Evolutionary conservation across 257 asterid species (phyloP).

Genomic region (Salvia rosmarinus): DNA sequence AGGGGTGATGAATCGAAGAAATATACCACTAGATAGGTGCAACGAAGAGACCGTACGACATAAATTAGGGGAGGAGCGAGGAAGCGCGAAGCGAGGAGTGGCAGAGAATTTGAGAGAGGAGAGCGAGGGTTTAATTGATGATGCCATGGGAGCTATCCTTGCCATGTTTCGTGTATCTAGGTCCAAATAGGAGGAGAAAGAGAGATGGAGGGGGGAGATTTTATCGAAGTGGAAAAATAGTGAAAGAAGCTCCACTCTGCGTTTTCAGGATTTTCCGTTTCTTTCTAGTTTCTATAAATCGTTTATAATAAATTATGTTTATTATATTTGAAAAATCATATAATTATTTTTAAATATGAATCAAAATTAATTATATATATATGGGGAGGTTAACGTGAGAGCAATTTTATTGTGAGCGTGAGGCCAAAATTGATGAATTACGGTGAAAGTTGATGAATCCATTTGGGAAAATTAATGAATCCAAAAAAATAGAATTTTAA

Average conservation of each 20-base stretch:
- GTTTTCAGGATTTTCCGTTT: conserved; percentile 25
- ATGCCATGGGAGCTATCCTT: conserved; percentile 85
- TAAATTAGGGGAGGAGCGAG: conserved; percentile 40
- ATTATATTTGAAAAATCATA: too few species aligned
- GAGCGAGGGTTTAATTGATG: conserved; percentile 78
- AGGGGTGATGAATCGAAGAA: too few species aligned
- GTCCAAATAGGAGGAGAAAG: conserved; percentile 3
- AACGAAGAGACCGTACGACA: conserved; percentile 40
- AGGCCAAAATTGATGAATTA: too few species aligned
- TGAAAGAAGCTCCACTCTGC: conserved; percentile 23
- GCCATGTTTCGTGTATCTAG: conserved; percentile 47
- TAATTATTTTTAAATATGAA: too few species aligned
- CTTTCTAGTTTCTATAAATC: not conserved
- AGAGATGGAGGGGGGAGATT: conserved; percentile 20
- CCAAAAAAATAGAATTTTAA: too few species aligned
- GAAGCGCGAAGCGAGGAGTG: conserved; percentile 46
- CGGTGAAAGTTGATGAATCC: too few species aligned
- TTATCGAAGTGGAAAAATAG: conserved; percentile 22
- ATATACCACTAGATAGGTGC: conserved; percentile 58
- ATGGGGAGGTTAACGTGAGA: too few species aligned
- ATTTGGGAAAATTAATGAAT: too few species aligned
- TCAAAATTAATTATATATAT: too few species aligned
- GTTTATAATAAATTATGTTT: too few species aligned
- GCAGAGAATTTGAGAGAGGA: conserved; percentile 59
- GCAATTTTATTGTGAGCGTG: too few species aligned